Percentiles rank a stretch among this genome's conserved stretches.
phyloP scores from a whole-genome alignment of 2,329 filamentous ascomycete genomes.

The Cercospora nicotianae region DNA sequence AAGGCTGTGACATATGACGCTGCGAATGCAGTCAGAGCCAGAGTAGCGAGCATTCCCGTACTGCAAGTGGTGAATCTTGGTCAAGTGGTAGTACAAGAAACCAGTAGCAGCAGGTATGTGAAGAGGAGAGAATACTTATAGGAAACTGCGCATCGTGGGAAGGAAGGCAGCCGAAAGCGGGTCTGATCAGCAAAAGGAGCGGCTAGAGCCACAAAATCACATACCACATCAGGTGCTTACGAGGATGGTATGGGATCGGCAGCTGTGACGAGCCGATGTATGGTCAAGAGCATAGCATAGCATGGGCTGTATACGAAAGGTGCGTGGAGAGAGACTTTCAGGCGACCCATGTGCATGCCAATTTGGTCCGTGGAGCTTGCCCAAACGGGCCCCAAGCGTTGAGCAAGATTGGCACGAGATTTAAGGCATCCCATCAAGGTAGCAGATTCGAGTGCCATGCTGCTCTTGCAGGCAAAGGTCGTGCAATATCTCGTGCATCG shows the following conservation, averaged over 20 bases:
- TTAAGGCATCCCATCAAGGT: background rate
- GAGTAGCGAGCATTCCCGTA: background rate
- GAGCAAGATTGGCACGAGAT: background rate
- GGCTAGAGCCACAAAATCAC: background rate
- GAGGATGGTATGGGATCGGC: background rate
- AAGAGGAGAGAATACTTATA: background rate
- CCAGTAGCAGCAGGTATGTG: background rate
- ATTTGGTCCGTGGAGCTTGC: background rate
- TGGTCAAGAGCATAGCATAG: background rate
- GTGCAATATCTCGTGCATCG: background rate
- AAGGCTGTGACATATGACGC: conserved; percentile 7
- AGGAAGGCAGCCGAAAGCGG: background rate
- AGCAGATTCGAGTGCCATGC: background rate
- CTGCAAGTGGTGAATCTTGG: background rate
- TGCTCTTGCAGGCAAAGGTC: background rate
- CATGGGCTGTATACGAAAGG: background rate
- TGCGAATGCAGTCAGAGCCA: background rate
- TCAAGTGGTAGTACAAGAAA: background rate
- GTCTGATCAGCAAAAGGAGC: background rate
- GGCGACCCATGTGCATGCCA: background rate
- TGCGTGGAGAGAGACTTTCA: background rate
- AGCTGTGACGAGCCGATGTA: background rate
- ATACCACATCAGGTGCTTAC: background rate
- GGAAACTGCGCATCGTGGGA: background rate
- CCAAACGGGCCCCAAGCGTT: background rate